A percentile compares a stretch with the other conserved stretches of the same genome.
Conservation (phyloP, 805 yeast genomes). For the Wickerhamomyces sydowiorum region DNA sequence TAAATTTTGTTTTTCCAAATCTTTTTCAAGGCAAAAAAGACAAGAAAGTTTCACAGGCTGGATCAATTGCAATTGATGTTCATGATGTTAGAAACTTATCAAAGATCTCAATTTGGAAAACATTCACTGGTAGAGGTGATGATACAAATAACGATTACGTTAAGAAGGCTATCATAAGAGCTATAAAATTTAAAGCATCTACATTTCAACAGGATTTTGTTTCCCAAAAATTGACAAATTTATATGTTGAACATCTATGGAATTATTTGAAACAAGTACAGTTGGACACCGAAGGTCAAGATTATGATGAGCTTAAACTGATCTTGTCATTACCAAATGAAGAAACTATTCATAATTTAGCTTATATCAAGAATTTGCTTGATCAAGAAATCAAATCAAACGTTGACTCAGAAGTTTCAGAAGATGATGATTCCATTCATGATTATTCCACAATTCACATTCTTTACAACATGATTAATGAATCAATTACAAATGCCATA, state of each 20-base stretch:
- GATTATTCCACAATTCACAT: conserved; percentile 11
- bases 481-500: conserved; percentile 17
- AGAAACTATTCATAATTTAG: conserved; percentile 23
- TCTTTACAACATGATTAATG: conserved; percentile 16
- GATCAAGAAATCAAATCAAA: conserved; percentile 5
- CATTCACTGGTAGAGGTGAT: conserved; percentile 8
- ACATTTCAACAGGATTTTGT: conserved; percentile 13
- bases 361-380: conserved; percentile 15
- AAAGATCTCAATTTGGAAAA: conserved; percentile 12
- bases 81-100: conserved; percentile 20
- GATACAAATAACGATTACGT: conserved; percentile 17
- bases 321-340: conserved; percentile 19
- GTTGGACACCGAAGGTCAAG: conserved; percentile 9
- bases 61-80: neutral
- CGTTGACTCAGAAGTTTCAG: conserved; percentile 6
- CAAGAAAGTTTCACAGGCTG: conserved; percentile 2
- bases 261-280: conserved; percentile 17
- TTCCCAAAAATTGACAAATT: conserved; percentile 11
- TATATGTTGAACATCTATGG: conserved; percentile 24
- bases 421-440: conserved; percentile 7
- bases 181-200: conserved; percentile 16
- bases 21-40: conserved; percentile 5
- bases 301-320: conserved; percentile 21
- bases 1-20: conserved; percentile 21
- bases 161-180: conserved; percentile 21